Percentiles rank a stretch among this genome's conserved stretches.
phyloP scores from a whole-genome alignment of 495 filamentous ascomycete genomes.

The Aspergillus wentii region DNA sequence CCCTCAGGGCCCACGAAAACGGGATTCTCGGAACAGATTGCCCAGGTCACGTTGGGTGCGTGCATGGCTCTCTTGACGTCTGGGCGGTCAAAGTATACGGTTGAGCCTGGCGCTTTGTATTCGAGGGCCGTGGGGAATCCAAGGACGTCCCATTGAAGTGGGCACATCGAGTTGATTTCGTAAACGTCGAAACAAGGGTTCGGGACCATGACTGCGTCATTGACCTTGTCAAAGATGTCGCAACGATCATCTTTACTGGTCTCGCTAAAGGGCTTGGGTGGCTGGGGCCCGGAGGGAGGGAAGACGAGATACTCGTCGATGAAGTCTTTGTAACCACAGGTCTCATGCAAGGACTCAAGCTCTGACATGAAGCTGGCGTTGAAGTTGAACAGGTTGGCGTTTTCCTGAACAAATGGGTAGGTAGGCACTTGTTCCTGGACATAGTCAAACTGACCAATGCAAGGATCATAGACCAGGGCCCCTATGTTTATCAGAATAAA shows the following conservation, averaged over 20 bases:
- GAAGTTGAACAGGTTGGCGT: constrained; percentile 51
- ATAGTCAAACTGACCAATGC: constrained; percentile 36
- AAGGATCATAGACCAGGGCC: constrained; percentile 37
- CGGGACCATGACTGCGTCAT: constrained; percentile 36
- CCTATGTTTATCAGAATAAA: too few relatives aligned
- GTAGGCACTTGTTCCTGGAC: constrained; percentile 36
- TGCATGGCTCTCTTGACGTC: constrained; percentile 58
- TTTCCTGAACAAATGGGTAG: constrained; percentile 46
- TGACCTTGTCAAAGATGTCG: constrained; percentile 46
- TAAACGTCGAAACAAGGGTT: constrained; percentile 64
- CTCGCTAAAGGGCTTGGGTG: constrained; percentile 30
- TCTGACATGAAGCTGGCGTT: constrained; percentile 48
- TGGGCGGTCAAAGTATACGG: constrained; percentile 52
- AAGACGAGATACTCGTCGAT: constrained; percentile 52
- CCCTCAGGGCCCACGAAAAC: constrained; percentile 45
- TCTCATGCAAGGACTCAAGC: constrained; percentile 42
- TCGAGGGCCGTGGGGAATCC: constrained; percentile 38
- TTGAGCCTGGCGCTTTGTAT: constrained; percentile 35
- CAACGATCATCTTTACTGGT: constrained; percentile 32
- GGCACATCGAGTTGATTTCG: constrained; percentile 43
- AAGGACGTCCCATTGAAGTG: constrained; percentile 43
- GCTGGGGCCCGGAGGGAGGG: constrained; percentile 41
- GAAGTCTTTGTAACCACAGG: constrained; percentile 53
- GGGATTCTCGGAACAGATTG: constrained; percentile 29
- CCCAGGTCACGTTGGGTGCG: constrained; percentile 45